Base-by-base conservation (phyloP, 345 rosid species). In the Luvunga scandens region DNA sequence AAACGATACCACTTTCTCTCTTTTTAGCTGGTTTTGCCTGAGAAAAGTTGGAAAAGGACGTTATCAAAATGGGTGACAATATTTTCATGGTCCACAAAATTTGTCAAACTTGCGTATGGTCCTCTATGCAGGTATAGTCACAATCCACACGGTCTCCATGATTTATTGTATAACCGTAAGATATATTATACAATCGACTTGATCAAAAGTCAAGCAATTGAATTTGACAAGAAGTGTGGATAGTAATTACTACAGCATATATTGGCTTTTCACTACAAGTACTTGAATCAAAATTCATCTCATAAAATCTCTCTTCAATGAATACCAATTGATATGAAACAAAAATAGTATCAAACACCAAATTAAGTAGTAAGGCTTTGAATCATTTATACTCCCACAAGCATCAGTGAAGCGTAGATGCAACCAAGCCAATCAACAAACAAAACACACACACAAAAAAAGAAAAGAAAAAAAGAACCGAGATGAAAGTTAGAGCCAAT, bases 1-100 rank as follows among this genome's bases (percentile, higher is more conserved):
- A 24, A 69, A 30, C 64, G 18, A 34, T 60, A 60, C 71, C 60
- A 39, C 55, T 38, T 61, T 69, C 71, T 70, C 38, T 16, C 56
- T 62, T 74, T 60, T 38, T 67, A 36, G 69, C 28, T 31, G 10
- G 27, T 25, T 69, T 62, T 36, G 39, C 59, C 79, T 79, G 80
- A 48, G 28, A 73, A 60, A 42, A 38, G 63, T 7, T 53, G 48
- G 34, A 19, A 28, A 76, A 25, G 38, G 18, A 24, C 36, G 24
- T 66, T 69, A 66, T 60, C 55, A 61, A 69, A 31, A 75, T 42
- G 19, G 67, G 38, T 45, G 24, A 45, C 22, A 30, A 33, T 63
- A 13, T 60, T 64, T 75, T 39, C 31, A 48, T 22, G 71, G 78
- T 75, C 70, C 78, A 75, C 39, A 33, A 64, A 42, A 42, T 30